Evolutionary conservation across 148 eudicot species (phyloP), one percentile per base, ranked within the genome.

Genomic region (Rhododendron simsii): DNA sequence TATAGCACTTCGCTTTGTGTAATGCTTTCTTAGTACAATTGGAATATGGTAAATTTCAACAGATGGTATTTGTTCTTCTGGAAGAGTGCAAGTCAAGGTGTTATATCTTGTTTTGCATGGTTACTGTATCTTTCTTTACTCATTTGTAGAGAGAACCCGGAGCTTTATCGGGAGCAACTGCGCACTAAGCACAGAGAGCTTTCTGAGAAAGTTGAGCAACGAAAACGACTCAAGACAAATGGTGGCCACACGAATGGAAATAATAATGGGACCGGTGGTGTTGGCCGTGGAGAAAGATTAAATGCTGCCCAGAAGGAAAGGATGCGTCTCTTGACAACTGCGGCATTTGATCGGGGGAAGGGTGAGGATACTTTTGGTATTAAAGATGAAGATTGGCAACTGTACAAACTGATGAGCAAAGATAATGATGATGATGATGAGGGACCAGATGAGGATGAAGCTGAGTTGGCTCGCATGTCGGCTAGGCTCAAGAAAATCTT

Each of bases 301-400:
- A 97, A 91, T 93, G 93, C 98, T 83, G 95, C 96, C 80, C 98
- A 97, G 88, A 97, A 93, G 90, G 99, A 98, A 84, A 95, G 99
- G 88, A 98, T 98, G 99, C 96, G 98, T 82, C 94, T 98, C 45
- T 89, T 98, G 87, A 91, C 99, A 79, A 95, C 98, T 63, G 99
- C 99, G 87, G 99, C 98, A 78, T 98, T 94, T 88, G 99, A 98
- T 89, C 89, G 98, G 44, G 99, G 99, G 61, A 98, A 98, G 88
- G 99, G 98, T 48, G 99, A 98, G 91, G 99, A 98, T 84, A 98
- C 96, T 83, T 98, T 98, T 89, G 99, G 98, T 84, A 90, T 91
- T 57, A 95, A 84, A 88, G 98, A 98, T 88, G 99, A 97, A 91
- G 99, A 98, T 89, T 98, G 99, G 99, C 95, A 98, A 86, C 98